Percentiles rank a stretch among this genome's conserved stretches.
Conservation (phyloP, 495 filamentous ascomycete species). For the Penicillium daleae region DNA sequence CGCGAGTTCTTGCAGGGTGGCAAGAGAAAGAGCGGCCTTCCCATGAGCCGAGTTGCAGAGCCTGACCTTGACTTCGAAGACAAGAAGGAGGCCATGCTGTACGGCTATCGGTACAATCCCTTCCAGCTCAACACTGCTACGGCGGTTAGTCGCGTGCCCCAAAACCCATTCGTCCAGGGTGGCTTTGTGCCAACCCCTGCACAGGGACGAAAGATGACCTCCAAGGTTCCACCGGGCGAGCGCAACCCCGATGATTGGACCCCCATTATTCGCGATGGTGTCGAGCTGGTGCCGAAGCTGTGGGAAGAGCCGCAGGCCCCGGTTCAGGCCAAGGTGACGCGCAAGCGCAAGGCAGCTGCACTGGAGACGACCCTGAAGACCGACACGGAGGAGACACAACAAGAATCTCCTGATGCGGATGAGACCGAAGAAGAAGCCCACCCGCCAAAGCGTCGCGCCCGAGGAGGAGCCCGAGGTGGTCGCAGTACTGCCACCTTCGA, state of each 20-base stretch:
- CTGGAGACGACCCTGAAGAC: constrained; percentile 35
- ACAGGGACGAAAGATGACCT: constrained; percentile 43
- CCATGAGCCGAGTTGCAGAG: constrained; percentile 27
- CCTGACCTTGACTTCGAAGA: constrained; percentile 37
- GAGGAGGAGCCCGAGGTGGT: constrained; percentile 30
- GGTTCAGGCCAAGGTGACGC: constrained; percentile 54
- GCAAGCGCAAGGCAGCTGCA: constrained; percentile 51
- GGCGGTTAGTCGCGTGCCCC: constrained; percentile 28
- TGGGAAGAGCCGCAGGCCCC: constrained; percentile 57
- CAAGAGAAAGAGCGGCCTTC: constrained; percentile 27
- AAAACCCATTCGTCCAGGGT: constrained; percentile 48
- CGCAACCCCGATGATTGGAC: constrained; percentile 48
- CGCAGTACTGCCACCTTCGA: constrained; percentile 34
- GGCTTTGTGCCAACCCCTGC: constrained; percentile 50
- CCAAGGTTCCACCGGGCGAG: constrained; percentile 37
- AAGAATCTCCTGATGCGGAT: constrained; percentile 31
- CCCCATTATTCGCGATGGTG: constrained; percentile 35
- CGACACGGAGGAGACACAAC: constrained; percentile 36
- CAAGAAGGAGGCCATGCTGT: constrained; percentile 48
- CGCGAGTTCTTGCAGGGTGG: constrained; percentile 17
- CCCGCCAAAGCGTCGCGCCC: constrained; percentile 40
- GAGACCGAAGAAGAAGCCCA: constrained; percentile 39
- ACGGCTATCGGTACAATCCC: constrained; percentile 44
- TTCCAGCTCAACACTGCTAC: constrained; percentile 18
- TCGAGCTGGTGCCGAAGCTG: constrained; percentile 41